Base-by-base conservation (phyloP, 1,139 yeast genomes). In the Candida neerlandica region DNA sequence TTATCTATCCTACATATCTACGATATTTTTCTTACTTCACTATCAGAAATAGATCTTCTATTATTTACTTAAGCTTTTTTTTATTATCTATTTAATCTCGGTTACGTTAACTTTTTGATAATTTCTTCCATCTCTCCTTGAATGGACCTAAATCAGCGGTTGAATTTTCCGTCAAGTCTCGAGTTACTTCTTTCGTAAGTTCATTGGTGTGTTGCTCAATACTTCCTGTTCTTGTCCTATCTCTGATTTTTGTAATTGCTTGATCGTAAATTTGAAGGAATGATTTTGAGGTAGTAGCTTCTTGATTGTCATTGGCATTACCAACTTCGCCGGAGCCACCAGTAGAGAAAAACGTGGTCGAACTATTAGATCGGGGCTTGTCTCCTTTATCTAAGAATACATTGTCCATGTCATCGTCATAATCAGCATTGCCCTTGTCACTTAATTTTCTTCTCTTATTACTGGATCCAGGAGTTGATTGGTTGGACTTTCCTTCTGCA, bases 181-280 rank as follows among this genome's bases (percentile, higher is more conserved):
- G 41, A 19, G 44, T 32, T 23, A 42, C 16, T 12, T 48, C 52
- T 21, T 30, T 41, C 7, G 44, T 43, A 1, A 26, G 23, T 37
- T 43, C 50, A 26, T 32, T 23, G 21, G 38, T 37, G 2, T 39
- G 44, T 10, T 39, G 44, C 5, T 29, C 34, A 2, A 33, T 26
- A 23, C 30, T 30, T 4, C 41, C 41, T 11, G 44, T 11, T 45
- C 41, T 18, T 18, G 38, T 32, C 30, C 35, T 39, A 3, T 32
- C 43, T 16, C 41, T 26, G 14, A 50, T 33, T 34, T 42, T 43
- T 11, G 50, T 42, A 46, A 48, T 55, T 42, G 44, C 66, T 41
- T 69, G 73, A 45, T 67, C 73, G 51, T 69, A 70, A 16, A 69
- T 57, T 46, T 69, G 63, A 4, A 73, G 68, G 12, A 66, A 64